Evolutionary conservation across 1,284 basidiomycete species (phyloP).

Genomic region (Austroboletus novae-zelandiae): DNA sequence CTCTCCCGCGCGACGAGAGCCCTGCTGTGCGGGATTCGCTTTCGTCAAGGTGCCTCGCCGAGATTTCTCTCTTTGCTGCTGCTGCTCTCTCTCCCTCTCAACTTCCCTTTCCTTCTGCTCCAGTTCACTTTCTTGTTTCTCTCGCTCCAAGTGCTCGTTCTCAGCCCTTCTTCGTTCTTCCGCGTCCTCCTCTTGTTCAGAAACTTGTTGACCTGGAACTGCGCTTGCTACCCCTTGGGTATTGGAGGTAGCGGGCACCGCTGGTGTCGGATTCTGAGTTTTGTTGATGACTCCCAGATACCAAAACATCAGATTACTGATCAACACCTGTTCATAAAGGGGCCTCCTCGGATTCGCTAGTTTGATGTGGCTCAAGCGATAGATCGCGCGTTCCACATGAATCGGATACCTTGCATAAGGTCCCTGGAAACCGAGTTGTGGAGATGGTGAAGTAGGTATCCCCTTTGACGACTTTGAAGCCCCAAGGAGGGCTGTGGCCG

Average conservation of each 20-base stretch:
- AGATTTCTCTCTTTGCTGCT: constrained; percentile 54
- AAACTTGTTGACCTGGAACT: constrained; percentile 11
- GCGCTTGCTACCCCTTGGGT: constrained; percentile 17
- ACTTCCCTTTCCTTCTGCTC: constrained; percentile 44
- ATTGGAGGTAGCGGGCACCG: constrained; percentile 21
- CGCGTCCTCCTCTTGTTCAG: constrained; percentile 35
- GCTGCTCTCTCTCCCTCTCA: constrained; percentile 34
- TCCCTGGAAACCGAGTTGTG: constrained; percentile 54
- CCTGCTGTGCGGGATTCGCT: constrained; percentile 39
- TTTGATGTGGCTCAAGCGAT: constrained; percentile 97
- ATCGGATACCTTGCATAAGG: constrained; percentile 89
- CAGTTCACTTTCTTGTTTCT: constrained; percentile 45
- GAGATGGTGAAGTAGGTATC: constrained; percentile 58
- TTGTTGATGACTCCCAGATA: constrained; percentile 98
- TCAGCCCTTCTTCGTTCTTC: constrained; percentile 49
- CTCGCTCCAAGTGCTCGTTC: constrained; percentile 41
- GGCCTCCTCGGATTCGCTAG: constrained; percentile 95
- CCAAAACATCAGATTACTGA: constrained; percentile 99
- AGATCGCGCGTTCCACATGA: constrained; percentile 97
- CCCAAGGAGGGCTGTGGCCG: constrained; percentile 80
- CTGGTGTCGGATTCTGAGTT: constrained; percentile 49
- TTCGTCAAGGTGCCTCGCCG: constrained; percentile 58
- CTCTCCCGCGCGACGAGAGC: constrained; percentile 70
- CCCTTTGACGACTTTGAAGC: constrained; percentile 76
- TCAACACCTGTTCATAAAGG: constrained; percentile 96